Evolutionary conservation across 257 asterid species (phyloP).

Genomic region (Thymus mandschuricus): DNA sequence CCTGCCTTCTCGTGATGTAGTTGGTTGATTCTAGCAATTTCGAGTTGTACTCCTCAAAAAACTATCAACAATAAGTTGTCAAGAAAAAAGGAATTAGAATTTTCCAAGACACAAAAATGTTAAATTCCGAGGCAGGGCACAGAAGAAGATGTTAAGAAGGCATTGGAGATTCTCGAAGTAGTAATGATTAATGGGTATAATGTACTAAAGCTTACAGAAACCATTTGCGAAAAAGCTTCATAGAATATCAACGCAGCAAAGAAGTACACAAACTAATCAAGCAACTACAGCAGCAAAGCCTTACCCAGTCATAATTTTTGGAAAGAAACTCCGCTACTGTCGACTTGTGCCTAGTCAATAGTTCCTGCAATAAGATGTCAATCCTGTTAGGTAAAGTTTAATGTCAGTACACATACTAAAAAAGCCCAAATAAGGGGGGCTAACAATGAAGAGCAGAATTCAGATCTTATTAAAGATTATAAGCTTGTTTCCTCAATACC

Average conservation of each 20-base stretch:
- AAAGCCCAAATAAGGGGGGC: too few species aligned
- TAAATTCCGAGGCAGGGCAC: constrained; percentile 2
- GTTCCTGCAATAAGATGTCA: constrained; percentile 71
- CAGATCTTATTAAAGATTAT: neutral
- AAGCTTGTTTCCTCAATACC: neutral
- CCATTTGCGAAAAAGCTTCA: constrained; percentile 22
- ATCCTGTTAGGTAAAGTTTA: constrained; percentile 28
- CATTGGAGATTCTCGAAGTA: neutral
- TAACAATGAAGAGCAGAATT: too few species aligned
- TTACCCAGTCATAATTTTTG: constrained; percentile 93
- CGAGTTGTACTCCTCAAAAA: constrained; percentile 83
- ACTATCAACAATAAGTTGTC: constrained; percentile 40
- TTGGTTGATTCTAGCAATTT: constrained; percentile 81
- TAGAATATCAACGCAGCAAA: constrained; percentile 9
- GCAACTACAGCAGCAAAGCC: constrained; percentile 27
- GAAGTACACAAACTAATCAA: constrained; percentile 5
- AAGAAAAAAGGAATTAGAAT: constrained; percentile 22
- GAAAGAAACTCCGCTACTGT: constrained; percentile 93
- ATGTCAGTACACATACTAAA: constrained; percentile 17
- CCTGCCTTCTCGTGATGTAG: constrained; percentile 92
- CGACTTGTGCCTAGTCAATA: constrained; percentile 93
- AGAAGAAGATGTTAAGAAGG: neutral
- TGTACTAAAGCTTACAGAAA: constrained; percentile 1
- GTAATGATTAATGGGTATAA: constrained; percentile 27
- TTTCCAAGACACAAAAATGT: neutral